Evolutionary conservation across 1,284 basidiomycete species (phyloP).

Genomic region (Cryptococcus neoformans): DNA sequence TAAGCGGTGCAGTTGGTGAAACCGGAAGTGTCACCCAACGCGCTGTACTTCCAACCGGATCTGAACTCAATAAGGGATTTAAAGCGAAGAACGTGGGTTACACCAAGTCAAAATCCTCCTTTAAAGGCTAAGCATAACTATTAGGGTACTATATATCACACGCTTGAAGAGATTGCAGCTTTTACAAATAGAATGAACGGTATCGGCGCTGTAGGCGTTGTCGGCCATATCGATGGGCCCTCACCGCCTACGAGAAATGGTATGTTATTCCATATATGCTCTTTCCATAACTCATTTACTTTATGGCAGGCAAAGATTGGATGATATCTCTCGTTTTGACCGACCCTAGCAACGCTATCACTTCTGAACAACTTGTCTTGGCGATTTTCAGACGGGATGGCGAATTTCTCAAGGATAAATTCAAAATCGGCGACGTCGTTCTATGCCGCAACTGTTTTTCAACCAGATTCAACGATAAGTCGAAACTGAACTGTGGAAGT

Average conservation of each 20-base stretch:
- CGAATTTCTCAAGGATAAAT: conserved; percentile 10
- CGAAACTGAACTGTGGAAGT: conserved; percentile 26
- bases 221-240: conserved; percentile 5
- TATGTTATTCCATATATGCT: background rate
- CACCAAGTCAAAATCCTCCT: background rate
- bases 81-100: background rate
- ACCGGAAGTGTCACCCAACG: background rate
- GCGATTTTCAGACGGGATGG: conserved; percentile 23
- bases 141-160: background rate
- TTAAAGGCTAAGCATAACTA: background rate
- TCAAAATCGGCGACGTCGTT: conserved; percentile 17
- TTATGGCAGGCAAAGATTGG: conserved; percentile 15
- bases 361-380: conserved; percentile 27
- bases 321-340: conserved; percentile 20
- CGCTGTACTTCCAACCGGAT: background rate
- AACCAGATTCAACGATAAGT: conserved; percentile 20
- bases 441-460: conserved; percentile 22
- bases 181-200: background rate
- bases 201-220: conserved; percentile 1
- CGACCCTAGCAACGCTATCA: conserved; percentile 20
- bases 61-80: background rate
- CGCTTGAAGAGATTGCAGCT: background rate
- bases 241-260: background rate
- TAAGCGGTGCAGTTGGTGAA: too few relatives aligned
- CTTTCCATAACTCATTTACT: background rate